Percentiles rank a stretch among this genome's conserved stretches.
Conservation (phyloP, 2,329 filamentous ascomycete species). For the Alternaria atra region DNA sequence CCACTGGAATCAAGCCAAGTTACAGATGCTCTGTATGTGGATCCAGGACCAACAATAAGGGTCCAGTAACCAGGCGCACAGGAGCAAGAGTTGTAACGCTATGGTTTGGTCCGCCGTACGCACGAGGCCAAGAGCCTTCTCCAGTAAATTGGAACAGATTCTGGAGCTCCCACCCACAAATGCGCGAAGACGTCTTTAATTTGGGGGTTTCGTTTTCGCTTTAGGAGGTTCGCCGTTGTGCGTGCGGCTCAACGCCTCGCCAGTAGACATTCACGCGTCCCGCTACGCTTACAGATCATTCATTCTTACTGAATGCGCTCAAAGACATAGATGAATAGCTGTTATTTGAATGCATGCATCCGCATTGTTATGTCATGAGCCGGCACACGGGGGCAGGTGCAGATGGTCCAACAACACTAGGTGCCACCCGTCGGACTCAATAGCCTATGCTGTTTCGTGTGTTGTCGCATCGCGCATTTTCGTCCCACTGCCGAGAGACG, state of each 20-base stretch:
- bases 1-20: not conserved
- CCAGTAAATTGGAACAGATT: not conserved
- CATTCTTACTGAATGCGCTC: not conserved
- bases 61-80: constrained; percentile 8
- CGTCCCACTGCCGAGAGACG: not conserved
- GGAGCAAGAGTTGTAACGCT: not conserved
- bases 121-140: not conserved
- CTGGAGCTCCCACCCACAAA: not conserved
- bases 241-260: not conserved
- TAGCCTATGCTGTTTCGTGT: constrained; percentile 5
- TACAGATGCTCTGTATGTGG: constrained; percentile 6
- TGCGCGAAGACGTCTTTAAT: not conserved
- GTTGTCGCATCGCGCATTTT: not conserved
- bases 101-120: not conserved
- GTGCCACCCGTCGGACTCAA: constrained; percentile 3
- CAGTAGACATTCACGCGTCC: not conserved
- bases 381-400: not conserved
- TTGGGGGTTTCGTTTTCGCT: not conserved
- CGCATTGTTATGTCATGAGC: constrained; percentile 4
- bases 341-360: not conserved
- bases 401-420: not conserved
- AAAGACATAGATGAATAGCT: not conserved
- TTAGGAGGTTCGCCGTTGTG: not conserved
- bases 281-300: not conserved
- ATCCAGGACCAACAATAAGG: not conserved